phyloP scores from a whole-genome alignment of 352 stramenopile species.

The Thraustochytrium sp. region DNA sequence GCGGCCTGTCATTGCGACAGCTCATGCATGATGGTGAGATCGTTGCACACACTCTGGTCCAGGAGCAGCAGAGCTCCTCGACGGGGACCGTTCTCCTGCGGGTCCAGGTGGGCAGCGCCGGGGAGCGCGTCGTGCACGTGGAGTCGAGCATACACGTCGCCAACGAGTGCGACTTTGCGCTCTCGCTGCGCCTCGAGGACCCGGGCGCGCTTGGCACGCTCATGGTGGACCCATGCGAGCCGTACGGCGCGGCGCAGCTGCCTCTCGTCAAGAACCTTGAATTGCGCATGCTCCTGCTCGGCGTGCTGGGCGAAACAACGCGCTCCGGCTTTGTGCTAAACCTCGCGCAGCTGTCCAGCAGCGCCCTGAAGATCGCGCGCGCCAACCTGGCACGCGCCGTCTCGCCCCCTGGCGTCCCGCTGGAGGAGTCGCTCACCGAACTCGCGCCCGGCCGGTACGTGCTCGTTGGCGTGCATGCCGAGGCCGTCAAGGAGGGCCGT shows the following conservation, averaged over 20 bases:
- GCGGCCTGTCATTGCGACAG: background rate
- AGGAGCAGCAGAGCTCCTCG: background rate
- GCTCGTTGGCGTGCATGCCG: background rate
- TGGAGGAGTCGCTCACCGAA: slow-evolving; percentile 12
- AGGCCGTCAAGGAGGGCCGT: background rate
- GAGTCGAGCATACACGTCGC: background rate
- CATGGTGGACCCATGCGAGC: background rate
- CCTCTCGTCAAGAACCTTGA: slow-evolving; percentile 16
- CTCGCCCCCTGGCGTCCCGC: background rate
- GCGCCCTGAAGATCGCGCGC: background rate
- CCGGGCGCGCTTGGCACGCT: background rate
- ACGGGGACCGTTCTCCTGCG: background rate
- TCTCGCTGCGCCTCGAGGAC: slow-evolving; percentile 2
- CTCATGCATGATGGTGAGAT: slow-evolving; percentile 7
- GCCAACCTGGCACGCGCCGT: slow-evolving; percentile 6
- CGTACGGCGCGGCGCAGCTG: background rate
- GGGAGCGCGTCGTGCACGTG: background rate
- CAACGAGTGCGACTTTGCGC: background rate
- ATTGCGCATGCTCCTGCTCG: background rate
- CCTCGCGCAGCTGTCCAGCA: background rate
- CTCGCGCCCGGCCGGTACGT: background rate
- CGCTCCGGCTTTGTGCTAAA: background rate
- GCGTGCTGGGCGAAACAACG: background rate
- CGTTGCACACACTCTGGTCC: background rate
- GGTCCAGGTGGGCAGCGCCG: background rate